Percentiles rank a stretch among this genome's conserved stretches.
phyloP scores from a whole-genome alignment of 345 rosid genomes.

The Crucihimalaya himalaica region DNA sequence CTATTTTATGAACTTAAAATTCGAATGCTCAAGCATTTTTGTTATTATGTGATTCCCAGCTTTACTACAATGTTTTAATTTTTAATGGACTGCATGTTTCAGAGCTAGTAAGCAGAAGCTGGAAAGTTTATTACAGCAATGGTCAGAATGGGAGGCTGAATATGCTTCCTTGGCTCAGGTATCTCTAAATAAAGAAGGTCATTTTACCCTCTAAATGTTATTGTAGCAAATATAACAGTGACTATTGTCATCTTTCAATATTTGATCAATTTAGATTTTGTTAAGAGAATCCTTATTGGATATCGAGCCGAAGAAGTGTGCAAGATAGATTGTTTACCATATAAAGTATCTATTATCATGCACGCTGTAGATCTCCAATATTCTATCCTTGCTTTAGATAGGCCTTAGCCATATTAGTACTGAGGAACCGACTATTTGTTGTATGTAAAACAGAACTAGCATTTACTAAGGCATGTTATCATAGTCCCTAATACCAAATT shows the following conservation, averaged over 20 bases:
- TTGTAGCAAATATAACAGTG: background rate
- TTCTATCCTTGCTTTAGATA: background rate
- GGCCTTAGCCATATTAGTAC: background rate
- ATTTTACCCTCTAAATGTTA: slow-evolving; percentile 9
- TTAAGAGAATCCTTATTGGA: background rate
- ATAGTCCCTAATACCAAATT: background rate
- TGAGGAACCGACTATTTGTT: background rate
- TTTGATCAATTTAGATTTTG: slow-evolving; percentile 4
- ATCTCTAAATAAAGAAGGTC: slow-evolving; percentile 36
- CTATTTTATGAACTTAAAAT: slow-evolving; percentile 1
- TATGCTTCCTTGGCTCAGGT: slow-evolving; percentile 52
- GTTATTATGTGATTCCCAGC: background rate
- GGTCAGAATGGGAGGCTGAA: slow-evolving; percentile 95
- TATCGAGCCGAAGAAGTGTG: background rate
- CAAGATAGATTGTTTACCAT: background rate
- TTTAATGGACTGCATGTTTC: slow-evolving; percentile 31
- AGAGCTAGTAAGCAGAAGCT: slow-evolving; percentile 91
- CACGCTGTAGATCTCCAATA: background rate
- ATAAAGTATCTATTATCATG: slow-evolving; percentile 5
- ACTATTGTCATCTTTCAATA: background rate
- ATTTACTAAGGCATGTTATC: background rate
- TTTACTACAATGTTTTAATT: background rate
- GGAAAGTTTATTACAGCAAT: slow-evolving; percentile 74
- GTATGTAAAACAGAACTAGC: background rate
- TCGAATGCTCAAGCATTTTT: background rate